Evolutionary conservation across 441 rosid genomes (phyloP).

Genomic region (Iberis amara): DNA sequence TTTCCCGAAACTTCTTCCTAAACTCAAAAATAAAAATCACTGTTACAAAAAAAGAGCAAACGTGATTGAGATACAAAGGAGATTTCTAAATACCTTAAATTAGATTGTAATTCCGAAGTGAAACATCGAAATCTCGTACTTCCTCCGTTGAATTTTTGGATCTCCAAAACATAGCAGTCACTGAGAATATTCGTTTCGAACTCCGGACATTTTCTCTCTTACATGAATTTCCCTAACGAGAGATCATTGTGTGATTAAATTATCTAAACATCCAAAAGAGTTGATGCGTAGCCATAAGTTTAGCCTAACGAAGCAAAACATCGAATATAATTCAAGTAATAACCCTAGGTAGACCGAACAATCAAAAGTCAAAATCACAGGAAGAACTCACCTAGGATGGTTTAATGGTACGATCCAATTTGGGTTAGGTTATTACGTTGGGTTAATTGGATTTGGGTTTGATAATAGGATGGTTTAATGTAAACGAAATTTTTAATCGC

Average conservation of each 20-base stretch:
- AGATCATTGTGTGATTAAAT: not conserved
- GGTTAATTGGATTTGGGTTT: too few species aligned
- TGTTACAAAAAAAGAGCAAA: too few species aligned
- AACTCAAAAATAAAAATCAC: too few species aligned
- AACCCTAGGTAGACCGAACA: not conserved
- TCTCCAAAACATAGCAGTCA: constrained; percentile 70
- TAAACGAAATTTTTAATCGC: too few species aligned
- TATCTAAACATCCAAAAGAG: not conserved
- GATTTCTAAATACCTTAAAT: constrained; percentile 39
- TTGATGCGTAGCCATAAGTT: not conserved
- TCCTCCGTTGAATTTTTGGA: constrained; percentile 43
- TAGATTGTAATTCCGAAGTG: constrained; percentile 46
- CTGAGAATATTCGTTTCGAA: constrained; percentile 28
- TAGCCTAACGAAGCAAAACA: not conserved
- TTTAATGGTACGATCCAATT: too few species aligned
- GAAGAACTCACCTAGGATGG: constrained; percentile 31
- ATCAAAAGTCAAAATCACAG: not conserved
- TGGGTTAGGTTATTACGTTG: too few species aligned
- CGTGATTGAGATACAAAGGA: constrained; percentile 13
- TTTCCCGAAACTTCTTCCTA: too few species aligned
- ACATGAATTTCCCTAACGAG: constrained; percentile 38
- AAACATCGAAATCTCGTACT: constrained; percentile 40
- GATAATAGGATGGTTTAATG: too few species aligned
- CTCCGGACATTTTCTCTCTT: constrained; percentile 25
- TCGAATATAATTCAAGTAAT: not conserved